These are phyloP conservation scores for Cerrena zonata DNA, from an alignment of 1,284 basidiomycete species.

Conservation along the genomic window DNA sequence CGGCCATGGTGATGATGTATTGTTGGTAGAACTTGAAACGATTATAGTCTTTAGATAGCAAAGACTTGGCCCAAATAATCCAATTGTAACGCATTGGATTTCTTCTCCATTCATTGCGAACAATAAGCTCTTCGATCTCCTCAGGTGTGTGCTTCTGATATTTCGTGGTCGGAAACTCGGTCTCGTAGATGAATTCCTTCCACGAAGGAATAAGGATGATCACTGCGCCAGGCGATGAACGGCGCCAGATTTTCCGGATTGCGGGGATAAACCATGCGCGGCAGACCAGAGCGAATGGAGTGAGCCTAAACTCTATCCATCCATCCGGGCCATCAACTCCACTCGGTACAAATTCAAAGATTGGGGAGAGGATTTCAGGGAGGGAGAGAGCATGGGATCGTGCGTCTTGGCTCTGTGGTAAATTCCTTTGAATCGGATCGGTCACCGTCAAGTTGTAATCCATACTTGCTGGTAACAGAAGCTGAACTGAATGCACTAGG, in stretches of 20 bases:
- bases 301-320: too few species aligned
- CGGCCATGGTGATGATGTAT: background rate
- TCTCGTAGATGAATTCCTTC: background rate
- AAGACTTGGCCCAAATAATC: background rate
- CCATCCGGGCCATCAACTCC: too few species aligned
- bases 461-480: background rate
- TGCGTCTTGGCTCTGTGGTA: background rate
- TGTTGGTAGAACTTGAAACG: background rate
- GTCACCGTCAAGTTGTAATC: background rate
- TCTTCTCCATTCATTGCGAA: too few species aligned
- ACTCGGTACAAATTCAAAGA: too few species aligned
- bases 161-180: background rate
- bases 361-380: background rate
- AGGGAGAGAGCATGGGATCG: background rate
- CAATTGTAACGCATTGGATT: too few species aligned
- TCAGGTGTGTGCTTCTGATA: background rate
- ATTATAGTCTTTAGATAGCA: background rate
- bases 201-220: background rate
- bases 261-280: background rate
- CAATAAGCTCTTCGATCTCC: too few species aligned
- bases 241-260: background rate
- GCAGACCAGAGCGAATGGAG: background rate
- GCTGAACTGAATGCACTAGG: too few species aligned
- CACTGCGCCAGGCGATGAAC: background rate
- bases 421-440: background rate